Evolutionary conservation across 2,329 filamentous ascomycete species (phyloP).

Genomic region (Aspergillus ustus): DNA sequence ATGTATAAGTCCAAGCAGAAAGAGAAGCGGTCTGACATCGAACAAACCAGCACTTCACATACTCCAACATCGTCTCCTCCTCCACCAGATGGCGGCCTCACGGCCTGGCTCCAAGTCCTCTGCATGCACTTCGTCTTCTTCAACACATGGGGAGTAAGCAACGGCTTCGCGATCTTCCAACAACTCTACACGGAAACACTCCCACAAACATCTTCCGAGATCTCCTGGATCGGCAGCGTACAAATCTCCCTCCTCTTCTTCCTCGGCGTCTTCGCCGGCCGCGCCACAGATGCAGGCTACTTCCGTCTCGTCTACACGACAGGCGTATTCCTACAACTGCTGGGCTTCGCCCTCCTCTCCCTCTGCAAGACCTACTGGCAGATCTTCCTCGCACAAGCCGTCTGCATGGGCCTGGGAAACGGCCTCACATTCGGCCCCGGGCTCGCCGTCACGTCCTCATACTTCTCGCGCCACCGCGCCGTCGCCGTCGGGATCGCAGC

Average conservation of each 20-base stretch:
- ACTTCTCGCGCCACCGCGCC: constrained; percentile 46
- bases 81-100: constrained; percentile 20
- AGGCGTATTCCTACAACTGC: constrained; percentile 37
- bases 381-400: constrained; percentile 52
- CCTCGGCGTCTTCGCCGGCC: constrained; percentile 45
- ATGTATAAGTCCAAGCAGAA: too few relatives aligned
- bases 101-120: constrained; percentile 39
- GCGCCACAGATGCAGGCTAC: constrained; percentile 47
- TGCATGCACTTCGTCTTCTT: constrained; percentile 33
- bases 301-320: constrained; percentile 33
- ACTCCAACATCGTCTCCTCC: neutral
- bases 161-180: constrained; percentile 50
- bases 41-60: too few relatives aligned
- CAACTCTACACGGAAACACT: constrained; percentile 44
- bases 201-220: constrained; percentile 35
- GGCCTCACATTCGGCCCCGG: constrained; percentile 49
- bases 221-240: constrained; percentile 50
- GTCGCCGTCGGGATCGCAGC: constrained; percentile 46
- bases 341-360: constrained; percentile 53
- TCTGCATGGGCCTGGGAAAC: constrained; percentile 48
- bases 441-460: constrained; percentile 45
- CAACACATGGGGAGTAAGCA: constrained; percentile 36
- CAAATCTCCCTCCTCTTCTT: constrained; percentile 51
- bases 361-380: constrained; percentile 51
- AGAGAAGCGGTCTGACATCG: too few relatives aligned